Evolutionary conservation across 305 asterid species (phyloP), one percentile per base, ranked within the genome.

Genomic region (Ilex paraguariensis): DNA sequence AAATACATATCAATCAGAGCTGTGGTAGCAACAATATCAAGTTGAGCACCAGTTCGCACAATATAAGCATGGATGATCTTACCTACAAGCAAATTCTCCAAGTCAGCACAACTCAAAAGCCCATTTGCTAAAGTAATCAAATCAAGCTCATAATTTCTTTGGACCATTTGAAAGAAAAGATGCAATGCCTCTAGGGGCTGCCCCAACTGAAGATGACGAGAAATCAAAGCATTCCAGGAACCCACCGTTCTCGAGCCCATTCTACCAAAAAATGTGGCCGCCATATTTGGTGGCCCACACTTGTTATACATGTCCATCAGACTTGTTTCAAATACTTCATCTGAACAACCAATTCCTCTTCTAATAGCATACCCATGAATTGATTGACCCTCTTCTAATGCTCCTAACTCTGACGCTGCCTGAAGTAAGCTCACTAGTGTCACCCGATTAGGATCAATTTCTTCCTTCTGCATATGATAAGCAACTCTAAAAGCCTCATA

Each of bases 341-440:
- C 83, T 13, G n/a, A 64, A 59, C 46, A 66, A 56, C 83, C 81
- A 55, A 80, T 65, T 45, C 76, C 74, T 77, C 76, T 70, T 59
- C 87, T 82, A 36, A 82, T 58, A 60, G 88, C 83, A 68, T 78
- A 85, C 48, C 87, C 84, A 69, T 82, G 92, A 59, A 82, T 68
- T 4, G 80, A 64, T 61, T 69, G 80, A 46, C 88, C 92, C 70
- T 66, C 70, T 10, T 65, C 48, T 36, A 80, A 45, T 60, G 77
- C 70, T 65, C 75, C 71, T 33, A 75, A 45, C 0, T 51, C 70
- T 1, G 81, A 67, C 16, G 83, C 87, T 21, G 87, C 81, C 54
- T 70, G 82, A 30, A 85, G 73, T 66, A 85, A 77, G 66, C 87
- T 82, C 76, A 80, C 84, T 63, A 82, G 66, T 8, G 88, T 85